Evolutionary conservation across 352 stramenopile genomes (phyloP), one percentile per base, ranked within the genome.

Genomic region (Phytophthora podocarpi): DNA sequence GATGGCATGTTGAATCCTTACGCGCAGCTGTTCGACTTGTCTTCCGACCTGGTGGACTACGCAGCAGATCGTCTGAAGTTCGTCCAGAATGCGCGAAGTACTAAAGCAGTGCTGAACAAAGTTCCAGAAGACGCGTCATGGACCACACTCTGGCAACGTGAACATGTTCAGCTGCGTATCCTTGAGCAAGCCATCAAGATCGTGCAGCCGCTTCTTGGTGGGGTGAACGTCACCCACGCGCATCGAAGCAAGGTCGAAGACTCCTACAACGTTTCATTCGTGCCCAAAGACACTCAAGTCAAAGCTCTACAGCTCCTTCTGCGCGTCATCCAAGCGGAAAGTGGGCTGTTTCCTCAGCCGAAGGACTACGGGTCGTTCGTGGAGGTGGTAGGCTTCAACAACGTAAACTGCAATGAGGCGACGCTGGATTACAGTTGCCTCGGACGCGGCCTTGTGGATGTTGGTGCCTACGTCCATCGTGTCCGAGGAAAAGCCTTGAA

Each of bases 341-440:
- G 43, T 18, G 78, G 74, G 2, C 24, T 92, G 34, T 92, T 92
- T 41, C 78, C 80, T 7, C 46, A 63, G 7, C 76, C 80, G 0
- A 46, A 57, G 4, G 58, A 84, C 39, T 92, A 89, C 40, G 52
- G 64, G 12, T 59, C 74, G 45, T 90, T 75, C 62, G 49, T 92
- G 35, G 21, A 79, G 21, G 69, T 82, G 32, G 27, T 61, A 1
- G 72, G 78, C 6, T 78, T 64, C 13, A 36, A 62, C 1, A 45
- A 58, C 20, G 82, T 86, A 35, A 75, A 89, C 67, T 91, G 82
- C 49, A 31, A 41, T 2, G 58, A 52, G 21, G 65, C 76, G 3
- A 88, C 53, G 13, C 64, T 85, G 20, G 70, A 86, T 56, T 89
- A 80, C 50, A 61, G 64, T 37, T 91, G 82, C 55, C 74, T 89